Evolutionary conservation across 176 grass and related monocot species (phyloP), one percentile per base, ranked within the genome.

Genomic region (Poa pratensis): DNA sequence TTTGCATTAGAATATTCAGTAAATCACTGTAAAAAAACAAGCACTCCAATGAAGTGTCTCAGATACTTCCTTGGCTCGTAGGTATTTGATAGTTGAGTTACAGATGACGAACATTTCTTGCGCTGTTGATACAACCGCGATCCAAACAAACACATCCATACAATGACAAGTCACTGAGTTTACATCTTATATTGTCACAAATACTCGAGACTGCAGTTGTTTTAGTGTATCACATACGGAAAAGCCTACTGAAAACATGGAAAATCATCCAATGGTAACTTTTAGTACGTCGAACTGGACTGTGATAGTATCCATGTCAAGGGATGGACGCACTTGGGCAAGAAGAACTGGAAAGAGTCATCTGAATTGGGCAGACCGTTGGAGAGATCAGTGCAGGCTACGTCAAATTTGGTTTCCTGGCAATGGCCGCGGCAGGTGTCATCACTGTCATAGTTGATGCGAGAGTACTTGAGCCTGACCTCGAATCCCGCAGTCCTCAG

Each of bases 381-480:
- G 28, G 71, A 39, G 72, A 39, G 43, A 23, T 76, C 57, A 45
- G 52, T 35, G 82, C 27, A 51, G n/a, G 32, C 43, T 30, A 76
- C 43, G 8, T 52, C 24, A 14, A 84, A 51, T 42, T 51, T 45
- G 9, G 58, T 75, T 13, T 18, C 2, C 43, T 64, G 57, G 20
- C 14, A n/a, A 65, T 76, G 42, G 30, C 58, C 40, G 20, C 11
- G 57, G 14, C n/a, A 16, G 1, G 39, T 55, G 51, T 50, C 59
- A 9, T 18, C 12, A 35, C 13, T 19, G 42, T 48, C 55, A 13
- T 75, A 46, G 55, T 17, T 2, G 9, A 9, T 6, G 39, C 42
- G 26, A 48, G 55, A 62, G 19, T 63, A 83, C 10, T 12, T 63
- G 40, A 75, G 55, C 37, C 17, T 57, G 66, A 84, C 43, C 22